phyloP scores from a whole-genome alignment of 2,329 filamentous ascomycete species.

The Hypoxylon sp. region DNA sequence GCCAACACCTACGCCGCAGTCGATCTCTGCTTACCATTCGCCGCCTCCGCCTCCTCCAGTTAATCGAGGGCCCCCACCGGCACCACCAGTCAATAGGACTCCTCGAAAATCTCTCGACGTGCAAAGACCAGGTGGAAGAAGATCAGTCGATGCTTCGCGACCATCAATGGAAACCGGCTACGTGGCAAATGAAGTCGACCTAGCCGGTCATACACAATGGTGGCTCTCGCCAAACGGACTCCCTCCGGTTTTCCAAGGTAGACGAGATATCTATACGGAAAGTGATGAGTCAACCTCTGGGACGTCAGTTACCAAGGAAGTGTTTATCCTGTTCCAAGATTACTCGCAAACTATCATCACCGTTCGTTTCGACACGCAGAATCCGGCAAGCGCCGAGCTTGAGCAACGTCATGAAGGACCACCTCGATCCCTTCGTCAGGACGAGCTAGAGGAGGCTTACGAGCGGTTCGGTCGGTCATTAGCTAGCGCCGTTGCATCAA shows the following conservation, averaged over 20 bases:
- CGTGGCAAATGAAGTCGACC: conserved; percentile 89
- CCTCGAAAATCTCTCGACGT: conserved; percentile 76
- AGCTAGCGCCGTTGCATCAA: conserved; percentile 75
- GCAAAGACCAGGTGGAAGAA: conserved; percentile 64
- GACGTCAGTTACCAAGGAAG: conserved; percentile 80
- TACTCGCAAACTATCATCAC: conserved; percentile 95
- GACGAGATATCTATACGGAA: conserved; percentile 87
- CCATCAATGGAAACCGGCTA: conserved; percentile 84
- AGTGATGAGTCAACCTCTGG: conserved; percentile 81
- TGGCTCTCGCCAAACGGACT: conserved; percentile 86
- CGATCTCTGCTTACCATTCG: conserved; percentile 62
- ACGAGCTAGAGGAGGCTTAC: conserved; percentile 91
- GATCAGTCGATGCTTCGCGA: conserved; percentile 82
- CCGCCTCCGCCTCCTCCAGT: conserved; percentile 61
- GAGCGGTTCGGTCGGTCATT: conserved; percentile 85
- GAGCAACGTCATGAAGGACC: conserved; percentile 91
- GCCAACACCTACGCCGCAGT: conserved; percentile 64
- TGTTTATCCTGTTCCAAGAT: conserved; percentile 93
- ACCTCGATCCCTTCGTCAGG: conserved; percentile 85
- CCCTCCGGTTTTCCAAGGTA: conserved; percentile 84
- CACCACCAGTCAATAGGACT: conserved; percentile 57
- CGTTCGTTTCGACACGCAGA: conserved; percentile 81
- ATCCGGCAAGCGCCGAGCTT: conserved; percentile 79
- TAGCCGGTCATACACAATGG: conserved; percentile 82
- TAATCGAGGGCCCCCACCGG: conserved; percentile 61